Evolutionary conservation across 495 filamentous ascomycete species (phyloP).

Genomic region (Trichoderma reesei): DNA sequence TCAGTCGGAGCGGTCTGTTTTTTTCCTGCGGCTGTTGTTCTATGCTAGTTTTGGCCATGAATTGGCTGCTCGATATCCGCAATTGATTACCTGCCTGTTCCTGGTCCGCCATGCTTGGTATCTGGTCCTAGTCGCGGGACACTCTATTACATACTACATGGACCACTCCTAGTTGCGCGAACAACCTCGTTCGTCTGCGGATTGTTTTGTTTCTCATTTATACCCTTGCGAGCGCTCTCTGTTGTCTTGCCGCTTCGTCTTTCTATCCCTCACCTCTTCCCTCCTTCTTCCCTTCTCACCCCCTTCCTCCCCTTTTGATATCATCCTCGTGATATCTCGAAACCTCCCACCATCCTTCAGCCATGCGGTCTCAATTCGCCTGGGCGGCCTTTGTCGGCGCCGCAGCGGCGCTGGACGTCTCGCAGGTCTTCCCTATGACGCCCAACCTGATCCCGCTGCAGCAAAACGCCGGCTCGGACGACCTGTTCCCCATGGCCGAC

Average conservation of each 20-base stretch:
- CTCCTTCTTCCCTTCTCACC: background rate
- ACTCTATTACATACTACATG: too few species aligned
- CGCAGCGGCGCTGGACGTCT: background rate
- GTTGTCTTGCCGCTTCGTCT: too few species aligned
- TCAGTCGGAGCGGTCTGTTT: background rate
- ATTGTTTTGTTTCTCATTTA: too few species aligned
- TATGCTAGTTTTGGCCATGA: too few species aligned
- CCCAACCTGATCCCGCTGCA: constrained; percentile 15
- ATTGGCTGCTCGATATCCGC: too few species aligned
- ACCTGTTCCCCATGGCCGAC: constrained; percentile 42
- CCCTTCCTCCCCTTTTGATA: background rate
- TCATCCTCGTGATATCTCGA: background rate
- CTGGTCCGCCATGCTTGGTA: too few species aligned
- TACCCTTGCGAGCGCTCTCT: too few species aligned
- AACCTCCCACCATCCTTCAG: background rate
- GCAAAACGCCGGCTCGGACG: constrained; percentile 13
- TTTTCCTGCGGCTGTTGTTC: too few species aligned
- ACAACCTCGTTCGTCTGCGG: too few species aligned
- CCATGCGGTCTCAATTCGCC: background rate
- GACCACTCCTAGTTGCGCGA: too few species aligned
- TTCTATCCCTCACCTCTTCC: background rate
- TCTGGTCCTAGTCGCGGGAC: too few species aligned
- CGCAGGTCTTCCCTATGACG: constrained; percentile 7
- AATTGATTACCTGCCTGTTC: too few species aligned
- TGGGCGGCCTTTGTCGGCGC: background rate